phyloP scores from a whole-genome alignment of 805 yeast genomes.

The Ogataea allantospora region DNA sequence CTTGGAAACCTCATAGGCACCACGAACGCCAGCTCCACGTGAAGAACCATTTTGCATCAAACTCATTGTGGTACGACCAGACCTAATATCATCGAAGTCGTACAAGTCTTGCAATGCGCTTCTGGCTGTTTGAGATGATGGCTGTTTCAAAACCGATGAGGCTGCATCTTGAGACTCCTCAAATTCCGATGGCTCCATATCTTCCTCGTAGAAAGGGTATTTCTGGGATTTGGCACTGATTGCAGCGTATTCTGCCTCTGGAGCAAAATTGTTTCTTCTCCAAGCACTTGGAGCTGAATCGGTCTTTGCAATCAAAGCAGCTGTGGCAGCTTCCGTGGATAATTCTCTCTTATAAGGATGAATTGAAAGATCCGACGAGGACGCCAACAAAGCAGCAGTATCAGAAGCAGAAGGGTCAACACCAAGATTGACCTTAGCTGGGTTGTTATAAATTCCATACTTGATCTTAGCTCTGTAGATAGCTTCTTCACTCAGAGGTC shows the following conservation, averaged over 20 bases:
- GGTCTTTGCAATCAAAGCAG: slow-evolving; percentile 52
- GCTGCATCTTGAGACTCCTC: slow-evolving; percentile 43
- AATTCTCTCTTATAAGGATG: slow-evolving; percentile 61
- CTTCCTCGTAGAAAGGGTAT: slow-evolving; percentile 28
- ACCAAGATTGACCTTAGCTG: slow-evolving; percentile 54
- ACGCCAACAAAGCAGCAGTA: slow-evolving; percentile 75
- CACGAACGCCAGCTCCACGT: slow-evolving; percentile 28
- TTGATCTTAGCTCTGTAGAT: slow-evolving; percentile 69
- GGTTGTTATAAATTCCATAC: slow-evolving; percentile 60
- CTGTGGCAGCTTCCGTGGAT: slow-evolving; percentile 65
- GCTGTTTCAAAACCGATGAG: slow-evolving; percentile 36
- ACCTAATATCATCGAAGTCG: slow-evolving; percentile 43
- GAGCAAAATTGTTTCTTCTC: slow-evolving; percentile 45
- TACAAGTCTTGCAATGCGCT: slow-evolving; percentile 40
- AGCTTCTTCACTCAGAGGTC: slow-evolving; percentile 72
- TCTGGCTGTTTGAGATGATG: slow-evolving; percentile 33
- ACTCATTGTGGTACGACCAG: slow-evolving; percentile 37
- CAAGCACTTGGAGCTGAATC: slow-evolving; percentile 48
- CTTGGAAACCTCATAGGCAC: slow-evolving; percentile 31
- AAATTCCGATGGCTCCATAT: slow-evolving; percentile 34
- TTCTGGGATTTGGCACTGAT: slow-evolving; percentile 36
- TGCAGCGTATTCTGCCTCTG: slow-evolving; percentile 48
- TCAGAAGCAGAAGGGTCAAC: slow-evolving; percentile 67
- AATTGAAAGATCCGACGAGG: slow-evolving; percentile 60
- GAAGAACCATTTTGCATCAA: slow-evolving; percentile 23